Conservation (phyloP, 306 rosid species). For the Vigna mungo region DNA sequence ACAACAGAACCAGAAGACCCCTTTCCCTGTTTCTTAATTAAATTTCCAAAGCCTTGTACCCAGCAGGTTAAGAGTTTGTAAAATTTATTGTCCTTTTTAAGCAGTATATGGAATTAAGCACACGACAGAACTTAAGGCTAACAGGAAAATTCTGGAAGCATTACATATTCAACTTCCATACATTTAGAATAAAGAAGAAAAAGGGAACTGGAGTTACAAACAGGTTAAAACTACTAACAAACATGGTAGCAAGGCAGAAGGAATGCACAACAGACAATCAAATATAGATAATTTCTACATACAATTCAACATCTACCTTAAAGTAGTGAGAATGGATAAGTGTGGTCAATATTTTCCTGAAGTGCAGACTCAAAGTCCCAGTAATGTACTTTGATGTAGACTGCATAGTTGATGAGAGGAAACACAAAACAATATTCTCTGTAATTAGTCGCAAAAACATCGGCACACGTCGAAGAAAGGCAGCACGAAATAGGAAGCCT, state of each 20-base stretch:
- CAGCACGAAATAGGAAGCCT: slow-evolving; percentile 92
- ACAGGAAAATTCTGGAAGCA: slow-evolving; percentile 12
- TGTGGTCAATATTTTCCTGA: slow-evolving; percentile 80
- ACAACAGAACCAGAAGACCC: slow-evolving; percentile 14
- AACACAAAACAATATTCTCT: slow-evolving; percentile 79
- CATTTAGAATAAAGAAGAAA: slow-evolving; percentile 11
- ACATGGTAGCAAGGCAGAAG: not conserved
- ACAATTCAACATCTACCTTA: slow-evolving; percentile 58
- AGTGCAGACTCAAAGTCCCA: slow-evolving; percentile 81
- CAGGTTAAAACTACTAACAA: slow-evolving; percentile 6
- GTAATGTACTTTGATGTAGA: slow-evolving; percentile 83
- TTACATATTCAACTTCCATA: not conserved
- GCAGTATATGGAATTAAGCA: not conserved
- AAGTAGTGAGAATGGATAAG: slow-evolving; percentile 83
- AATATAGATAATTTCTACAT: slow-evolving; percentile 24
- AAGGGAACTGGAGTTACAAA: not conserved
- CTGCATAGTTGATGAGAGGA: slow-evolving; percentile 76
- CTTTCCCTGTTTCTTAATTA: not conserved
- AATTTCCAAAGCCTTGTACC: slow-evolving; percentile 2
- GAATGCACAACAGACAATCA: not conserved
- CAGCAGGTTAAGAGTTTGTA: not conserved
- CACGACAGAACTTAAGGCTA: slow-evolving; percentile 7
- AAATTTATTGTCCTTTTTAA: not conserved
- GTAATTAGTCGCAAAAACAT: slow-evolving; percentile 74
- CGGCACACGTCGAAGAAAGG: slow-evolving; percentile 92